Percentiles rank a stretch among this genome's conserved stretches.
Conservation (phyloP, 176 grass and related monocot species). For the Miscanthus lutarioriparius region DNA sequence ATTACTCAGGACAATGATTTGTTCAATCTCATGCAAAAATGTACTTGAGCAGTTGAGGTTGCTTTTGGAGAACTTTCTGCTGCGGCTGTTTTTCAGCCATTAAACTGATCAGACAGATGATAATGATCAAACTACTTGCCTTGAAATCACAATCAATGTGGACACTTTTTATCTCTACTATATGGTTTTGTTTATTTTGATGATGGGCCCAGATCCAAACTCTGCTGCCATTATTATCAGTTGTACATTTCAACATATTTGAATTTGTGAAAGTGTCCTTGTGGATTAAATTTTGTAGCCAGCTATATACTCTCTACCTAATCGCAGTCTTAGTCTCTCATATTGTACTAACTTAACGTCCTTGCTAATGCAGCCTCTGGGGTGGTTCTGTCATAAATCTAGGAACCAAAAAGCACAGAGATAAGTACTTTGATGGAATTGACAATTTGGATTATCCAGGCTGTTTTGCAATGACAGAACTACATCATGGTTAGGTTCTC, state of each 20-base stretch:
- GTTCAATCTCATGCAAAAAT: neutral
- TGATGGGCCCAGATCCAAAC: neutral
- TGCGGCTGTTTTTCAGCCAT: neutral
- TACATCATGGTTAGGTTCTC: slow-evolving; percentile 86
- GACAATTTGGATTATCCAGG: slow-evolving; percentile 96
- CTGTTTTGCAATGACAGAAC: slow-evolving; percentile 99
- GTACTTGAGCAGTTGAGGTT: neutral
- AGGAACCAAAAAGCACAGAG: slow-evolving; percentile 90
- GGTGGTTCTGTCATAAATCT: slow-evolving; percentile 87
- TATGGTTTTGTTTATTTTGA: slow-evolving; percentile 3
- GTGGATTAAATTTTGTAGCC: neutral
- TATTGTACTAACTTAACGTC: slow-evolving; percentile 19
- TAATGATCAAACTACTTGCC: neutral
- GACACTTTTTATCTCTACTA: neutral
- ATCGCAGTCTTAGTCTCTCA: neutral
- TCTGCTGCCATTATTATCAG: neutral
- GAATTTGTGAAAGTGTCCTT: slow-evolving; percentile 3
- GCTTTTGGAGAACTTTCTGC: neutral
- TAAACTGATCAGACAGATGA: neutral
- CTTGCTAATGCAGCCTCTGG: slow-evolving; percentile 81
- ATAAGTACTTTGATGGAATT: slow-evolving; percentile 84
- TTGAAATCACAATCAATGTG: neutral
- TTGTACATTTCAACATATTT: neutral
- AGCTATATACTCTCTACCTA: neutral
- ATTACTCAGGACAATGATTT: slow-evolving; percentile 18